Evolutionary conservation across 75 land plant species (phyloP).

Genomic region (Sequoia sempervirens): DNA sequence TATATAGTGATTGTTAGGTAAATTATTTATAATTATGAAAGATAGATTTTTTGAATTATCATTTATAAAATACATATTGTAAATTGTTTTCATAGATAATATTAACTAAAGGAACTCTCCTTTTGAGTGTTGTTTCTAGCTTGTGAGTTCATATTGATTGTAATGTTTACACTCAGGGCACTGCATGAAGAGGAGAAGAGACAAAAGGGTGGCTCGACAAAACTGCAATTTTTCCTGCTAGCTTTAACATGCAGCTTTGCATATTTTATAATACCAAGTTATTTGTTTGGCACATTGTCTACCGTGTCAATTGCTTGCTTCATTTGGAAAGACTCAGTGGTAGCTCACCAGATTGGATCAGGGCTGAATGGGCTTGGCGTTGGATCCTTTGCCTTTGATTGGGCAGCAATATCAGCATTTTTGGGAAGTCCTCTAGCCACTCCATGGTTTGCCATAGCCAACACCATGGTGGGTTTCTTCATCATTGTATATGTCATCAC

Average conservation of each 20-base stretch:
- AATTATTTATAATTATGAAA: not conserved
- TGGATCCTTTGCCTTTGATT: conserved; percentile 33
- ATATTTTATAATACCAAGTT: conserved; percentile 26
- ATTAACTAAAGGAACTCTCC: too few species aligned
- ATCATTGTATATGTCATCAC: conserved; percentile 13
- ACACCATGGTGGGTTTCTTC: conserved; percentile 17
- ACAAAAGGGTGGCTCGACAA: conserved; percentile 22
- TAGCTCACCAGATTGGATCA: conserved; percentile 36
- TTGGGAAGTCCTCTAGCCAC: conserved; percentile 15
- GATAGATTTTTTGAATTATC: not conserved
- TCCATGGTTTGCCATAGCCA: conserved; percentile 20
- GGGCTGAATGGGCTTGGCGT: conserved; percentile 31
- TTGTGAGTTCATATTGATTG: not conserved
- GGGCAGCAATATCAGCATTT: conserved; percentile 15
- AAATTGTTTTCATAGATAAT: too few species aligned
- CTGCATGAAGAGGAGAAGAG: conserved; percentile 33
- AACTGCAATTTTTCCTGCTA: conserved; percentile 31
- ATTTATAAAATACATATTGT: not conserved
- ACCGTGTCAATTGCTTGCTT: conserved; percentile 33
- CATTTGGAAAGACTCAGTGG: conserved; percentile 28
- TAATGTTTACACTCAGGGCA: conserved; percentile 19
- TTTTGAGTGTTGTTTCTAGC: not conserved
- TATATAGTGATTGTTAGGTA: not conserved
- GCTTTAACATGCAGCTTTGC: conserved; percentile 25
- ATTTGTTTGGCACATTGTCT: conserved; percentile 22